Percentiles rank a stretch among this genome's conserved stretches.
phyloP scores from a whole-genome alignment of 2,329 filamentous ascomycete genomes.

The Venturia pyrina region DNA sequence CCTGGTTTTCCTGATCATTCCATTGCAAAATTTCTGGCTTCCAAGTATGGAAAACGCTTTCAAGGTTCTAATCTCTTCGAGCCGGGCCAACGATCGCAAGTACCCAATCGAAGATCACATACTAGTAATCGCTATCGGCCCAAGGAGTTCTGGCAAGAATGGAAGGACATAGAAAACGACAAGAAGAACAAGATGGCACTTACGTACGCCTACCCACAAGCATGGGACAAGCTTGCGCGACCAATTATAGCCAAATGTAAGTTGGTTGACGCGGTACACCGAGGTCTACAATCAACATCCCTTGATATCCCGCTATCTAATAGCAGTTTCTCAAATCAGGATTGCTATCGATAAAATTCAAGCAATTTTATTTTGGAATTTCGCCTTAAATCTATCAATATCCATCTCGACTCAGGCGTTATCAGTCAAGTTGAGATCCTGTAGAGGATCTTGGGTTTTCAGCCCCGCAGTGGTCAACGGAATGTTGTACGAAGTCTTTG shows the following conservation, averaged over 20 bases:
- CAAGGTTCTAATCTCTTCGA: conserved; percentile 32
- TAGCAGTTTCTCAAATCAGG: too few species aligned
- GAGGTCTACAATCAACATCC: too few species aligned
- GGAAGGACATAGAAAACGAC: conserved; percentile 20
- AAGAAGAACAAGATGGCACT: neutral
- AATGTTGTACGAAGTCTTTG: neutral
- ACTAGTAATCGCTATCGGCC: conserved; percentile 19
- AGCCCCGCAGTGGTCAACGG: neutral
- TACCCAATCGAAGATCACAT: conserved; percentile 23
- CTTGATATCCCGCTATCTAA: too few species aligned
- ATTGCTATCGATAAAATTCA: too few species aligned
- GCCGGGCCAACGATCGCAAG: conserved; percentile 27
- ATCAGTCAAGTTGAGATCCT: too few species aligned
- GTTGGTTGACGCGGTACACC: neutral
- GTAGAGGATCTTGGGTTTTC: too few species aligned
- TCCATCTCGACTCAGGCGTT: too few species aligned
- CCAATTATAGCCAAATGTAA: neutral
- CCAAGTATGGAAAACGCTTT: conserved; percentile 5
- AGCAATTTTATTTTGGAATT: too few species aligned
- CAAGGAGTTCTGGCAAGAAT: conserved; percentile 29
- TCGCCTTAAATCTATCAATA: neutral
- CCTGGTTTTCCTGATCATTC: conserved; percentile 26
- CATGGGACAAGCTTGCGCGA: neutral
- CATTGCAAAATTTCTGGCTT: conserved; percentile 17
- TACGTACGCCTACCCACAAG: neutral